Percentiles rank a stretch among this genome's conserved stretches.
These are phyloP conservation scores for Phialophora tarda DNA, from an alignment of 2,329 filamentous ascomycete genomes.

Conservation along the genomic window DNA sequence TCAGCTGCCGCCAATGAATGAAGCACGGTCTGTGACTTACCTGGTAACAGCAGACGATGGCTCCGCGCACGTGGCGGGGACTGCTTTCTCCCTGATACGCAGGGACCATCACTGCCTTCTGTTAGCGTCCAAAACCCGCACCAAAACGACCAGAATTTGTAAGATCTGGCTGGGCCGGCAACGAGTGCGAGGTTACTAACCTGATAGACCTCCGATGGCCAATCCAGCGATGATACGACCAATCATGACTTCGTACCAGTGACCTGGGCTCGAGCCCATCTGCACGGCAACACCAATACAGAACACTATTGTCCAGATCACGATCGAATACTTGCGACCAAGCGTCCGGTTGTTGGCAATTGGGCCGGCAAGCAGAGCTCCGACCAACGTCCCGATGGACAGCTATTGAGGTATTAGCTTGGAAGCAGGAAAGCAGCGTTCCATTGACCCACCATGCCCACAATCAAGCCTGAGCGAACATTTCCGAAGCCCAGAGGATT, in stretches of 20 bases:
- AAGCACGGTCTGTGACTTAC: slow-evolving; percentile 1
- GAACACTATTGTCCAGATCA: slow-evolving; percentile 53
- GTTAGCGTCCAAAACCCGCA: background rate
- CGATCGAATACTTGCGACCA: slow-evolving; percentile 54
- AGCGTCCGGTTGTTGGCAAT: slow-evolving; percentile 43
- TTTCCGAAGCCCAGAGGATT: slow-evolving; percentile 50
- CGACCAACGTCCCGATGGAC: slow-evolving; percentile 52
- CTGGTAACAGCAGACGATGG: slow-evolving; percentile 55
- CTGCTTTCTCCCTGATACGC: slow-evolving; percentile 57
- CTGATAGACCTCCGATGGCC: slow-evolving; percentile 53
- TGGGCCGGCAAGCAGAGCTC: slow-evolving; percentile 52
- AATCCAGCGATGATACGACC: slow-evolving; percentile 56
- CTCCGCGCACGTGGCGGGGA: slow-evolving; percentile 55
- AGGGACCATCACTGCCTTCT: slow-evolving; percentile 49
- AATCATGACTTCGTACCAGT: slow-evolving; percentile 54
- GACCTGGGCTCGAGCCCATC: slow-evolving; percentile 47
- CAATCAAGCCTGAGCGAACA: slow-evolving; percentile 51
- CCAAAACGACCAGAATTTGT: background rate
- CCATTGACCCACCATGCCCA: slow-evolving; percentile 45
- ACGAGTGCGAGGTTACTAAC: background rate
- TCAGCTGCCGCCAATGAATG: background rate
- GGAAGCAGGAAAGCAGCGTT: background rate
- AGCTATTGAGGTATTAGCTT: slow-evolving; percentile 41
- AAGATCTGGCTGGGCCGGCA: background rate
- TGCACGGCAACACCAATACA: slow-evolving; percentile 55